Conservation (phyloP, 2,329 filamentous ascomycete species). For the Capronia epimyces region DNA sequence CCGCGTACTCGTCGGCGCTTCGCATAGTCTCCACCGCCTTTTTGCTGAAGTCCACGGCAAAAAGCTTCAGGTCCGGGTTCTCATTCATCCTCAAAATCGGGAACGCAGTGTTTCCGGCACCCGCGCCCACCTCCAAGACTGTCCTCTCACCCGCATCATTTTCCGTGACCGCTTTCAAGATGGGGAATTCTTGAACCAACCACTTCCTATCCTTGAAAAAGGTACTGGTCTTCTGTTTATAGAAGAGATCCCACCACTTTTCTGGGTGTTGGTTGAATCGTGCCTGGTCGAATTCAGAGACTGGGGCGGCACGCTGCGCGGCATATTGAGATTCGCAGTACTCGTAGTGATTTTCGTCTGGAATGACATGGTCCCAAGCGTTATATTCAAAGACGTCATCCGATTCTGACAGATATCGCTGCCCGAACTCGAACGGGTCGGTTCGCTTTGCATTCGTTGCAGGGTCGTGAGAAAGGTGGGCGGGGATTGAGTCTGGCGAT, state of each 20-base stretch:
- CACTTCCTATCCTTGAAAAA: slow-evolving; percentile 99
- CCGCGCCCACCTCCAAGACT: slow-evolving; percentile 86
- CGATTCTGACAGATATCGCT: slow-evolving; percentile 71
- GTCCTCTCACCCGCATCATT: slow-evolving; percentile 63
- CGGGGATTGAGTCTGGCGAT: slow-evolving; percentile 37
- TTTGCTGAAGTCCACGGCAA: slow-evolving; percentile 95
- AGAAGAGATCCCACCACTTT: slow-evolving; percentile 98
- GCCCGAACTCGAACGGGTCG: slow-evolving; percentile 94
- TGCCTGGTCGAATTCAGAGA: slow-evolving; percentile 85
- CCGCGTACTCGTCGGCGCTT: slow-evolving; percentile 67
- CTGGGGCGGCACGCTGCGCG: slow-evolving; percentile 77
- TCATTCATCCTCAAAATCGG: slow-evolving; percentile 78
- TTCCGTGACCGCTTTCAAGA: slow-evolving; percentile 69
- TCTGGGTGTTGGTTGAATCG: slow-evolving; percentile 87
- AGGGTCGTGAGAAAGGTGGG: slow-evolving; percentile 67
- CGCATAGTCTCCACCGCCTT: slow-evolving; percentile 92
- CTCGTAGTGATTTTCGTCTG: slow-evolving; percentile 78
- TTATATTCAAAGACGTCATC: slow-evolving; percentile 89
- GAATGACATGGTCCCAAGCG: slow-evolving; percentile 96
- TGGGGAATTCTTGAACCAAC: slow-evolving; percentile 90
- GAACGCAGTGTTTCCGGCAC: slow-evolving; percentile 94
- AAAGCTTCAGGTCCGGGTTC: slow-evolving; percentile 74
- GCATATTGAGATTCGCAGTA: slow-evolving; percentile 80
- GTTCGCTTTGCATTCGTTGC: slow-evolving; percentile 74
- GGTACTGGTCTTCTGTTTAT: slow-evolving; percentile 93